Evolutionary conservation across 371 early-diverging fungal species (phyloP), one percentile per base, ranked within the genome.

Genomic region (Actinomortierella wolfii): DNA sequence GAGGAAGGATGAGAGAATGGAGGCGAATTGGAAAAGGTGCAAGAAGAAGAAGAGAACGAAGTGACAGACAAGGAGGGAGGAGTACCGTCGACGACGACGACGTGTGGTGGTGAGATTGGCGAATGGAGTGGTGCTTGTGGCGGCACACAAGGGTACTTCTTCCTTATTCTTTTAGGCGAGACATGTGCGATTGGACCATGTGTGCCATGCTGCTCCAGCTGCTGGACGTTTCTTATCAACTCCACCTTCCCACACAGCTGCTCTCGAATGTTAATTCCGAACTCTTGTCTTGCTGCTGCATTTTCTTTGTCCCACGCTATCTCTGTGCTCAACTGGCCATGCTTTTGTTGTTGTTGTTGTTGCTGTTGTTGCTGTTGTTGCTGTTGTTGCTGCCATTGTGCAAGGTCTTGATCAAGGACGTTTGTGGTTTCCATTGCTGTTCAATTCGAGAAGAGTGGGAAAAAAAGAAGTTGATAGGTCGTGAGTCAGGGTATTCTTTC

Each of bases 171-270:
- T 21, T 47, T 24, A 20, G 44, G 15, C 44, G 13, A 47, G 21
- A 21, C 11, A 47, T 11, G 47, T 9, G 47, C 47, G 24, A 47
- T 47, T 47, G 47, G 47, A 18, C 21, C 47, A 47, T 18, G 47
- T 11, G 47, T 18, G 24, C 18, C 47, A 21, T 34, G 47, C 24
- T n/a, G n/a, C n/a, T n/a, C n/a, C n/a, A n/a, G n/a, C n/a, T n/a
- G n/a, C n/a, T 24, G 47, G 21, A 47, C 21, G 47, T 9, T 24
- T 2, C 47, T 47, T 18, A 24, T 8, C 21, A 47, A 21, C 47
- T 47, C 20, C 21, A 47, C 24, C 18, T 18, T 47, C 47, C 21
- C 21, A 15, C 9, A 21, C 8, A 24, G 47, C 21, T 24, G 47
- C 24, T 18, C 21, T 2, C 47, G 20, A 47, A 8, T 18, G 20